Conservation (phyloP, 2,329 filamentous ascomycete species). For the Exutisphaerella laricina region DNA sequence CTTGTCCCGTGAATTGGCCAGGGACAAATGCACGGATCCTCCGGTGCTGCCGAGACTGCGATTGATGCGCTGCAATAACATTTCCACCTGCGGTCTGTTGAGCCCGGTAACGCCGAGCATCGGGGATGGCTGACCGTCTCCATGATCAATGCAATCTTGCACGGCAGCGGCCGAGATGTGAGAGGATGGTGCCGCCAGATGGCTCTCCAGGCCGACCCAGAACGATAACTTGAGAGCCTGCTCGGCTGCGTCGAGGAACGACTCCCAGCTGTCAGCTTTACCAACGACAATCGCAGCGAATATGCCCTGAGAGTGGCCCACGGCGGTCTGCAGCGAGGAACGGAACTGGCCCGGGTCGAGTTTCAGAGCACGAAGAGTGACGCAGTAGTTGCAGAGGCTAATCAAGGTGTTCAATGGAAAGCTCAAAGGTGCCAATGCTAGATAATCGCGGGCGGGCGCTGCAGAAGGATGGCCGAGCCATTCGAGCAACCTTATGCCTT, state of each 20-base stretch:
- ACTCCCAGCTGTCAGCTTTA: constrained; percentile 87
- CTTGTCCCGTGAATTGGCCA: constrained; percentile 95
- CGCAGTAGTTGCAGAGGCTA: constrained; percentile 90
- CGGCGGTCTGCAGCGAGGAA: constrained; percentile 78
- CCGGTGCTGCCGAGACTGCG: constrained; percentile 88
- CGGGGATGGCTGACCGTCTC: constrained; percentile 90
- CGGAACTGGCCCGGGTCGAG: constrained; percentile 83
- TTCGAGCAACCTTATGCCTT: not conserved
- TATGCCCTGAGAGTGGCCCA: constrained; percentile 94
- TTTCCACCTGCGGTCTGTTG: constrained; percentile 79
- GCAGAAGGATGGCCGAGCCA: constrained; percentile 88
- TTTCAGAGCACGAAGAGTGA: constrained; percentile 87
- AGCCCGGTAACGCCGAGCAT: constrained; percentile 98
- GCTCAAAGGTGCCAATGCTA: constrained; percentile 91
- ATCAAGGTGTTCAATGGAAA: constrained; percentile 93
- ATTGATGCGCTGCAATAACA: constrained; percentile 95
- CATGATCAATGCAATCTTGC: constrained; percentile 87
- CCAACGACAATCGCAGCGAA: constrained; percentile 90
- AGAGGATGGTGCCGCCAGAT: constrained; percentile 93
- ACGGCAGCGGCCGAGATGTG: constrained; percentile 86
- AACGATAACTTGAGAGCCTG: constrained; percentile 89
- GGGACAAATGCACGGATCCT: too few relatives aligned
- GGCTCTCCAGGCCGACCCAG: constrained; percentile 96
- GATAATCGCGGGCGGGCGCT: constrained; percentile 89
- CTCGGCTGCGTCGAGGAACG: constrained; percentile 72